Percentiles rank a stretch among this genome's conserved stretches.
phyloP scores from a whole-genome alignment of 2,329 filamentous ascomycete species.

The Cladorrhinum sp. region DNA sequence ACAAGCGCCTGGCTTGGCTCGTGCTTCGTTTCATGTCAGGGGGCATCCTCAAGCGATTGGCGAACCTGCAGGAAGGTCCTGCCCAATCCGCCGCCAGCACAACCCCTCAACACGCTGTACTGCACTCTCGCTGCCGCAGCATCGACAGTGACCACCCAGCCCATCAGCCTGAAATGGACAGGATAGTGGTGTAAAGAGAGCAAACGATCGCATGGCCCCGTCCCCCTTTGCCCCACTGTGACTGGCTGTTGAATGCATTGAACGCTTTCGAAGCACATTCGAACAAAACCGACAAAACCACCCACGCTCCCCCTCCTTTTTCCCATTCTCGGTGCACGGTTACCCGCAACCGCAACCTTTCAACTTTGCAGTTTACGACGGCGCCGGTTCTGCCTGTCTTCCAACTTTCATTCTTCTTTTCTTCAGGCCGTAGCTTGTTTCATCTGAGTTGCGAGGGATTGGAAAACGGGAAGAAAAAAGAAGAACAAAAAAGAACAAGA shows the following conservation, averaged over 20 bases:
- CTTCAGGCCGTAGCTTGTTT: neutral
- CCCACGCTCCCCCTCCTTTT: neutral
- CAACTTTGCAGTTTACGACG: neutral
- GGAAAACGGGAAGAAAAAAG: no score
- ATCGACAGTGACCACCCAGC: slow-evolving; percentile 1
- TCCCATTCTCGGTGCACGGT: neutral
- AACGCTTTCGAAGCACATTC: neutral
- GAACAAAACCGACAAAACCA: slow-evolving; percentile 1
- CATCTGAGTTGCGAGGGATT: neutral
- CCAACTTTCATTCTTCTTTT: neutral
- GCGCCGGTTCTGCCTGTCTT: slow-evolving; percentile 7
- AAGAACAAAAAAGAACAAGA: neutral
- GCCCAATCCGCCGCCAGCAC: slow-evolving; percentile 22
- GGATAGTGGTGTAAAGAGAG: neutral
- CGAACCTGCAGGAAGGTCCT: slow-evolving; percentile 15
- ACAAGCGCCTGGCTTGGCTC: slow-evolving; percentile 26
- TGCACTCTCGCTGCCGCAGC: slow-evolving; percentile 8
- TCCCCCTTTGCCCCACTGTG: neutral
- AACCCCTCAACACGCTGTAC: slow-evolving; percentile 8
- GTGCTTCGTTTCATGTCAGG: slow-evolving; percentile 29
- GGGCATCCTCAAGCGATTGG: slow-evolving; percentile 24
- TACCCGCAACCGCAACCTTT: neutral
- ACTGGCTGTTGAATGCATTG: neutral
- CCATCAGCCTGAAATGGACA: slow-evolving; percentile 17
- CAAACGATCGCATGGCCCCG: slow-evolving; percentile 8